A percentile compares a stretch with the other conserved stretches of the same genome.
Conservation (phyloP, 768 basidiomycete genomes). For the Polyporus arcularius region DNA sequence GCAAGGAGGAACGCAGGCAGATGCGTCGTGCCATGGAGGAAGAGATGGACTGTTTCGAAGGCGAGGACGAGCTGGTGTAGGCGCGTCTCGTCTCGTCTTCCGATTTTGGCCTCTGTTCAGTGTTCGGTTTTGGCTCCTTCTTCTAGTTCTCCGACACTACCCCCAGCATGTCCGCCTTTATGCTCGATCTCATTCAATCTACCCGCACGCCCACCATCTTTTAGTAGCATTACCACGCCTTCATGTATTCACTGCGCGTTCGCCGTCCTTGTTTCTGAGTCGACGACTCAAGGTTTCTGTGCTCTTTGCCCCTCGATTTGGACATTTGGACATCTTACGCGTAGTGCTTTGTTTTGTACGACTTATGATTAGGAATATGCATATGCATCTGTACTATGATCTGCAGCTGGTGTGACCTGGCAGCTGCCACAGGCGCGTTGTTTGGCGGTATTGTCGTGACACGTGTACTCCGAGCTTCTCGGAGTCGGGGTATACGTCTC, state of each 20-base stretch:
- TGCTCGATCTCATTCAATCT: background rate
- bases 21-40: conserved; percentile 17
- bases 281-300: too few species aligned
- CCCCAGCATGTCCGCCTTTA: background rate
- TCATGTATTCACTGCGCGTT: background rate
- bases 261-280: background rate
- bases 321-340: background rate
- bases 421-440: conserved; percentile 10
- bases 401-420: too few species aligned
- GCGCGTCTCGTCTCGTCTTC: background rate
- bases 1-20: conserved; percentile 12
- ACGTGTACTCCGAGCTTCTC: conserved; percentile 5
- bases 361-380: conserved; percentile 8
- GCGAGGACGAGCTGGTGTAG: conserved; percentile 3
- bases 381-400: background rate
- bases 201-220: background rate
- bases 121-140: background rate
- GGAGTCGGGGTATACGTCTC: background rate
- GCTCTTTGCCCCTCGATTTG: background rate
- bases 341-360: conserved; percentile 10
- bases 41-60: conserved; percentile 11
- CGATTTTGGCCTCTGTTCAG: background rate
- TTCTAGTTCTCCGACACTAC: background rate
- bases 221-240: background rate
- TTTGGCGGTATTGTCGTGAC: conserved; percentile 21